phyloP scores from a whole-genome alignment of 2,329 filamentous ascomycete genomes.

The Pseudogymnoascus sp. region DNA sequence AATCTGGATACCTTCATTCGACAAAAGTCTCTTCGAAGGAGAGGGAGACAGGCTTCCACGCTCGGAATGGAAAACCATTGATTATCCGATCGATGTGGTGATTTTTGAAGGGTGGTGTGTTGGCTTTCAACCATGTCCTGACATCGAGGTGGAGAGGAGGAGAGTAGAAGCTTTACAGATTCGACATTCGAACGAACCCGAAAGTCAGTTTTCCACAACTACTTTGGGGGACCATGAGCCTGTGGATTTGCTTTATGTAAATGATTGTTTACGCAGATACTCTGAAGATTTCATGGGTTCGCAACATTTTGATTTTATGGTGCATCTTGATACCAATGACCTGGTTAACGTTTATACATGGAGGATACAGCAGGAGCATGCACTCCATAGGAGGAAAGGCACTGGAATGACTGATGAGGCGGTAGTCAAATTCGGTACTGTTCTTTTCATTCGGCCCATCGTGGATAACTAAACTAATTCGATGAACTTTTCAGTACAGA shows the following conservation, averaged over 20 bases:
- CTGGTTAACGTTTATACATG: conserved; percentile 57
- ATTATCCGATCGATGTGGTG: conserved; percentile 38
- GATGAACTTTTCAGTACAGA: conserved; percentile 36
- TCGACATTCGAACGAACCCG: conserved; percentile 13
- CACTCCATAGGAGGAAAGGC: conserved; percentile 46
- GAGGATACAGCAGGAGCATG: conserved; percentile 56
- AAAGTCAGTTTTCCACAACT: conserved; percentile 13
- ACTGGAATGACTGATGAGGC: conserved; percentile 57
- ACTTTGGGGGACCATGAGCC: conserved; percentile 45
- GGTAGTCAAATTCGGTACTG: conserved; percentile 46
- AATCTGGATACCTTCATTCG: conserved; percentile 49
- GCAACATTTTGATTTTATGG: conserved; percentile 50
- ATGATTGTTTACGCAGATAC: conserved; percentile 49
- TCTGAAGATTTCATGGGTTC: conserved; percentile 40
- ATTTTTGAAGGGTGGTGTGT: conserved; percentile 69
- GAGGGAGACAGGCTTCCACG: conserved; percentile 52
- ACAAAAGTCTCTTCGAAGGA: conserved; percentile 55
- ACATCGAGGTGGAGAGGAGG: conserved; percentile 38
- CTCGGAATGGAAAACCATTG: conserved; percentile 41
- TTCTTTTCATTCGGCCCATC: background rate
- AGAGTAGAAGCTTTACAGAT: conserved; percentile 33
- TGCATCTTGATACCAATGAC: conserved; percentile 57
- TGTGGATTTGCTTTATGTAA: conserved; percentile 47
- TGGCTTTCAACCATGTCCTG: conserved; percentile 50
- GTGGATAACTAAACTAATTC: background rate